Evolutionary conservation across 306 rosid species (phyloP).

Genomic region (Dalbergia cultrata): DNA sequence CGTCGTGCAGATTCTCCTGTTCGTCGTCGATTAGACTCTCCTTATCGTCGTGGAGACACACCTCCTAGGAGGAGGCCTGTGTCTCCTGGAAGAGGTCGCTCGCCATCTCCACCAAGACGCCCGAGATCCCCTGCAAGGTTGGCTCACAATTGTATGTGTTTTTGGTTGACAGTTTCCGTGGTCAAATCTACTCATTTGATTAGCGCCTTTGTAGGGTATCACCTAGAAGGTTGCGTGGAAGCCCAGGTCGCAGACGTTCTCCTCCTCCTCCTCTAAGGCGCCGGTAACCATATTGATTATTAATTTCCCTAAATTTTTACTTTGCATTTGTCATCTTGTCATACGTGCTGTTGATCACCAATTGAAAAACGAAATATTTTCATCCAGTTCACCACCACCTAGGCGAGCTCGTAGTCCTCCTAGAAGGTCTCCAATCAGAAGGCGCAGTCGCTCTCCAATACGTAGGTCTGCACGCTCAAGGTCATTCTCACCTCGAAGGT

Average conservation of each 20-base stretch:
- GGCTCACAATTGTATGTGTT: slow-evolving; percentile 22
- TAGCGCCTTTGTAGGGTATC: slow-evolving; percentile 55
- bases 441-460: slow-evolving; percentile 90
- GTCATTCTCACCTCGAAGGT: slow-evolving; percentile 96
- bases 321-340: not conserved
- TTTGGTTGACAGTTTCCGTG: slow-evolving; percentile 6
- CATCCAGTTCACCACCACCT: slow-evolving; percentile 83
- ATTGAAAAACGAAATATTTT: slow-evolving; percentile 40
- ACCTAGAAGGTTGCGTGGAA: slow-evolving; percentile 90
- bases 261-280: slow-evolving; percentile 91
- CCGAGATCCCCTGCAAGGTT: slow-evolving; percentile 88
- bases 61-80: slow-evolving; percentile 90
- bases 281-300: slow-evolving; percentile 61
- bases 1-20: slow-evolving; percentile 78
- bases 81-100: slow-evolving; percentile 89
- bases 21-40: slow-evolving; percentile 83
- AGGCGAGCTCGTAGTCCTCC: slow-evolving; percentile 95
- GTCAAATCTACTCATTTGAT: slow-evolving; percentile 7
- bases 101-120: slow-evolving; percentile 85
- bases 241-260: slow-evolving; percentile 88
- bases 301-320: not conserved
- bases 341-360: slow-evolving; percentile 11
- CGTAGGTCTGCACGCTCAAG: slow-evolving; percentile 86
- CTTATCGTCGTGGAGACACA: slow-evolving; percentile 83
- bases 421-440: slow-evolving; percentile 87